These are phyloP conservation scores for Sugiyamaella pinicola DNA, from an alignment of 1,139 yeast species.

Conservation along the genomic window DNA sequence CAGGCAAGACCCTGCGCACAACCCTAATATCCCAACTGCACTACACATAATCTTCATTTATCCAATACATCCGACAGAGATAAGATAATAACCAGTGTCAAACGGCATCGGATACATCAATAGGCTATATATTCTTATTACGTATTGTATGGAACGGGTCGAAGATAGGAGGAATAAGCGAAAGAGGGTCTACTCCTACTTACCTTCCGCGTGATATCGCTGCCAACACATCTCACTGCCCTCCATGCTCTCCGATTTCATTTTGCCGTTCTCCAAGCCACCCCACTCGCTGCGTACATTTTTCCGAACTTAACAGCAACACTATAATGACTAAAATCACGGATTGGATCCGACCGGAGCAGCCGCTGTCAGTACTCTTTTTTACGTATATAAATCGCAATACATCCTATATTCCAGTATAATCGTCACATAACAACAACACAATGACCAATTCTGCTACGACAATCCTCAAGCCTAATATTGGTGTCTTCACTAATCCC, in stretches of 20 bases:
- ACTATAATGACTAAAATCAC: background rate
- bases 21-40: background rate
- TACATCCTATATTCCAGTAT: background rate
- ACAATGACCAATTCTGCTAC: slow-evolving; percentile 12
- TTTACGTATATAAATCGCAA: background rate
- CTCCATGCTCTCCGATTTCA: background rate
- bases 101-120: no score
- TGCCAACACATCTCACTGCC: no score
- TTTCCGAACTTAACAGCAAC: slow-evolving; percentile 1
- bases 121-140: no score
- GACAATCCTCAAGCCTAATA: slow-evolving; percentile 31
- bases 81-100: no score
- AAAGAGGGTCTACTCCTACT: no score
- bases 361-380: no score
- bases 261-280: slow-evolving; percentile 6
- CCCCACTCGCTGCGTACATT: slow-evolving; percentile 6
- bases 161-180: no score
- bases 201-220: no score
- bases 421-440: background rate
- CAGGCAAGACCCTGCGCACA: slow-evolving; percentile 2
- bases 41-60: background rate
- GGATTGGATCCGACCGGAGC: slow-evolving; percentile 7
- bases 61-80: slow-evolving; percentile 8
- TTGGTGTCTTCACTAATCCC: slow-evolving; percentile 46
- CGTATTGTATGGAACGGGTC: no score